Percentiles rank a stretch among this genome's conserved stretches.
Conservation (phyloP, 139 green algal species). For the Raphidocelis subcapitata region DNA sequence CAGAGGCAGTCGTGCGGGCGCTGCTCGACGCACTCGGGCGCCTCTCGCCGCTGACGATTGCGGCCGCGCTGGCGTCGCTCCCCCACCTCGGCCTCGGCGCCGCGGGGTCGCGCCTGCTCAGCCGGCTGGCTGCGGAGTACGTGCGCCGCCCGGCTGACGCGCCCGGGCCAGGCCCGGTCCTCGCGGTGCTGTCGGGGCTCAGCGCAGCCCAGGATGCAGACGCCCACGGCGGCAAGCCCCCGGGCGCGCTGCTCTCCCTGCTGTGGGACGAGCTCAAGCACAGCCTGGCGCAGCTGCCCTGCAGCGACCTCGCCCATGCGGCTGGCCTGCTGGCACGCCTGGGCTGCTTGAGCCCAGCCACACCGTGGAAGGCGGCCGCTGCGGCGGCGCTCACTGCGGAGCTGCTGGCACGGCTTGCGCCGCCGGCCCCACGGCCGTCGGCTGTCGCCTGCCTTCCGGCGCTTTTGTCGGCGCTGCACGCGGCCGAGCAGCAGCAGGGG, state of each 20-base stretch:
- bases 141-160: not conserved
- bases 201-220: not conserved
- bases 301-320: not conserved
- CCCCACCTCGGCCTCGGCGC: constrained; percentile 1
- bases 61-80: constrained; percentile 10
- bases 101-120: constrained; percentile 10
- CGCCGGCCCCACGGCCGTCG: not conserved
- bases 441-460: not conserved
- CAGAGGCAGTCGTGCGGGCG: not conserved
- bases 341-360: constrained; percentile 14
- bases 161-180: not conserved
- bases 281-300: not conserved
- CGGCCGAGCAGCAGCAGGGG: not conserved
- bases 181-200: constrained; percentile 8
- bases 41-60: constrained; percentile 1
- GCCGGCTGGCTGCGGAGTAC: constrained; percentile 12
- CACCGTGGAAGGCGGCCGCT: constrained; percentile 12
- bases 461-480: not conserved
- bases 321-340: not conserved
- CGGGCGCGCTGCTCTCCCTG: not conserved
- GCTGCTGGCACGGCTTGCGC: not conserved
- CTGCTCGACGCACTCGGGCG: constrained; percentile 3
- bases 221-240: not conserved
- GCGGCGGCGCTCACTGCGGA: constrained; percentile 3
- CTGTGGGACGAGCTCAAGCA: constrained; percentile 5